Base-by-base conservation (phyloP, 192 early-diverging fungal genomes). In the Linnemannia hyalina region DNA sequence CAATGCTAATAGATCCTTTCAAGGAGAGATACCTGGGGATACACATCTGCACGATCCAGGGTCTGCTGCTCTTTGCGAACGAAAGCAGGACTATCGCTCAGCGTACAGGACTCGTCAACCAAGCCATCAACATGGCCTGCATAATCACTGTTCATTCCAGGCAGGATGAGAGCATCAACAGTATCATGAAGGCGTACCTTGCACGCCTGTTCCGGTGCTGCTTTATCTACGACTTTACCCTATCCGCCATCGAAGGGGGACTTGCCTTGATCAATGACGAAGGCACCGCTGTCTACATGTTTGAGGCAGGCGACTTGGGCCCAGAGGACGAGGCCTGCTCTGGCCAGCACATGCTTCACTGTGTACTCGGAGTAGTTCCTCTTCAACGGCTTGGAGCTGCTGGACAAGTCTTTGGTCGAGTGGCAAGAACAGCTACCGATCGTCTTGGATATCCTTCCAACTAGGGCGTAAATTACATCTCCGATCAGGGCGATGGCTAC, bases 21-120 rank as follows among this genome's bases (percentile, higher is more conserved):
- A 79, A 86, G 71, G 80, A 86, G 70, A 81, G 70, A 29, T 86
- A 86, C 42, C 63, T 86, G 79, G 78, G 79, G 38, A 81, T 70
- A 41, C 84, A 81, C 42, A 38, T 81, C 29, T 86, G 84, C 72
- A 86, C 76, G 6, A 69, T 81, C 20, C 84, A 86, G 44, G 74
- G 79, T 1, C 47, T 86, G 23, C 63, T 86, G 8, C 76, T 86
- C 42, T 81, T 86, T 78, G 84, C 84, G 1, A 86, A 78, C 41
- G 79, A 79, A 57, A 76, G 78, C 76, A 86, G 80, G 46, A 78
- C 79, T 0, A 75, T 76, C 32, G 84, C 79, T 13, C 84, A 86
- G 32, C 3, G 11, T 63, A 32, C 26, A n/a, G 26, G 10, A 63
- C 26, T 13, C 23, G 7, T 1, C 60, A 81, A 75, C 16, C 83